Conservation (phyloP, 164 flowering plant genomes). For the Kingdonia uniflora region DNA sequence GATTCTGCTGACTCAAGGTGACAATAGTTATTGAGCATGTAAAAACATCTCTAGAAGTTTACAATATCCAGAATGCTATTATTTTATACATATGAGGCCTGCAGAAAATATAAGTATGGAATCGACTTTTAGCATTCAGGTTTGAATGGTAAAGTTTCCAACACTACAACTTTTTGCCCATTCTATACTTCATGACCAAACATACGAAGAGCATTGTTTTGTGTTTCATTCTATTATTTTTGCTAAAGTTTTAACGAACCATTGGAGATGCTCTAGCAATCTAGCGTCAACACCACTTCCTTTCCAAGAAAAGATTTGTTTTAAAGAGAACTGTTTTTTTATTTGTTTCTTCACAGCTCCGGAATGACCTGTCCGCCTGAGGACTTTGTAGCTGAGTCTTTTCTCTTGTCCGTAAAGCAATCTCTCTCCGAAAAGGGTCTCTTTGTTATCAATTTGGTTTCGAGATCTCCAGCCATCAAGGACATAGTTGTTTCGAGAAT, state of each 20-base stretch:
- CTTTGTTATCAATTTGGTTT: constrained; percentile 70
- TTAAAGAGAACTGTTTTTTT: background rate
- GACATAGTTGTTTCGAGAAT: constrained; percentile 57
- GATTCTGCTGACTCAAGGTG: constrained; percentile 83
- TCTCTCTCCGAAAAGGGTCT: constrained; percentile 66
- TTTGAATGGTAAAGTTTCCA: too few species aligned
- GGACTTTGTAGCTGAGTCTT: constrained; percentile 70
- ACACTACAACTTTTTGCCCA: too few species aligned
- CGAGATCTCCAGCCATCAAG: constrained; percentile 62
- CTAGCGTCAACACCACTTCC: background rate
- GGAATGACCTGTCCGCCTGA: constrained; percentile 89
- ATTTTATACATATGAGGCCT: too few species aligned
- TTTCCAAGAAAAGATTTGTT: background rate
- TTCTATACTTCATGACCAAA: too few species aligned
- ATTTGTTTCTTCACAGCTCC: constrained; percentile 47
- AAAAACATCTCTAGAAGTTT: too few species aligned
- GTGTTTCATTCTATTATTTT: too few species aligned
- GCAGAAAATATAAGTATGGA: too few species aligned
- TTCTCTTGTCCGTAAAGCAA: constrained; percentile 50
- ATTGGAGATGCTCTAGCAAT: too few species aligned
- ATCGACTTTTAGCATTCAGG: too few species aligned
- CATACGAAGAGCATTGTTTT: too few species aligned
- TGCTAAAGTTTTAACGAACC: too few species aligned
- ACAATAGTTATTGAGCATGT: background rate
- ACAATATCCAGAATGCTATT: too few species aligned